Evolutionary conservation across 2,329 filamentous ascomycete genomes (phyloP).

Genomic region (Dothistroma septosporum): DNA sequence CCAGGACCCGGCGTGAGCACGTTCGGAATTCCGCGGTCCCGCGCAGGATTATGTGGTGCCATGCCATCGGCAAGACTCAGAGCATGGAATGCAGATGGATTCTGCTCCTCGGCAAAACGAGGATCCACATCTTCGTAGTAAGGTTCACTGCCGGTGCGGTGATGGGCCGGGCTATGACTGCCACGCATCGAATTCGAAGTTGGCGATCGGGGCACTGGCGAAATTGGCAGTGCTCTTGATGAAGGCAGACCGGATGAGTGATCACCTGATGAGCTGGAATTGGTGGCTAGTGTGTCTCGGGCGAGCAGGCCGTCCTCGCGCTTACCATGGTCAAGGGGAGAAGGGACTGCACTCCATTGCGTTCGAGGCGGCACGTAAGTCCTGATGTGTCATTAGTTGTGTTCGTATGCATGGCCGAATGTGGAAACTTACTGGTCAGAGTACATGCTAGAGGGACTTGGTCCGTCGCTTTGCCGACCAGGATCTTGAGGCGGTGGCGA

Average conservation of each 20-base stretch:
- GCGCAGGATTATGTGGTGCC: conserved; percentile 9
- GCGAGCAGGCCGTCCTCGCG: conserved; percentile 7
- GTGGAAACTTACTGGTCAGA: conserved; percentile 61
- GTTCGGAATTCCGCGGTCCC: conserved; percentile 21
- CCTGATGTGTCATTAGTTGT: conserved; percentile 26
- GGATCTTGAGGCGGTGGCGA: conserved; percentile 48
- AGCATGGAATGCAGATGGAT: conserved; percentile 15
- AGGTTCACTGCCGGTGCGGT: conserved; percentile 42
- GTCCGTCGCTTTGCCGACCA: conserved; percentile 57
- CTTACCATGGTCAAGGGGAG: conserved; percentile 12
- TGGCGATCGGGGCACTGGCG: conserved; percentile 29
- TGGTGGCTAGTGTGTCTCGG: conserved; percentile 14
- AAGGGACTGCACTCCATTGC: conserved; percentile 35
- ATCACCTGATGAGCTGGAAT: conserved; percentile 12
- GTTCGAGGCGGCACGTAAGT: conserved; percentile 47
- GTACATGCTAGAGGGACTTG: conserved; percentile 69
- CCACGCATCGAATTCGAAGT: conserved; percentile 5
- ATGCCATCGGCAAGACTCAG: background rate
- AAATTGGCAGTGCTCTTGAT: conserved; percentile 21
- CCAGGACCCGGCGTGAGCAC: conserved; percentile 23
- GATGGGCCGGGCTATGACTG: conserved; percentile 19
- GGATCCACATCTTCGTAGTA: conserved; percentile 96
- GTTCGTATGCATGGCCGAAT: background rate
- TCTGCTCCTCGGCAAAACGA: conserved; percentile 62
- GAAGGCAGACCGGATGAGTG: conserved; percentile 18